These are phyloP conservation scores for Rosa persica DNA, from an alignment of 306 rosid genomes.

Conservation along the genomic window DNA sequence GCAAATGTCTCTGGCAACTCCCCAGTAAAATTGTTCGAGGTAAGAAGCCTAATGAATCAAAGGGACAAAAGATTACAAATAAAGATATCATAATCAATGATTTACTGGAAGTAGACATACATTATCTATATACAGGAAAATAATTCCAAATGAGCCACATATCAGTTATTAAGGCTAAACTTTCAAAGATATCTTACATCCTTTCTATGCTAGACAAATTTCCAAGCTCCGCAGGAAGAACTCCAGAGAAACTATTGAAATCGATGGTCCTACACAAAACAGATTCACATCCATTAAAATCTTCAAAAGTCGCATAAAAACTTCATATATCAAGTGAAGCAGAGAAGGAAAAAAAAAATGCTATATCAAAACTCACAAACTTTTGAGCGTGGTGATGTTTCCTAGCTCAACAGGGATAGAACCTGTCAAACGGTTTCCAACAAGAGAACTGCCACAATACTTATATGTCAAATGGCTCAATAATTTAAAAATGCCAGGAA, in stretches of 20 bases:
- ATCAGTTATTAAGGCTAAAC: neutral
- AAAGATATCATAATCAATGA: too few relatives aligned
- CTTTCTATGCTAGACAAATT: neutral
- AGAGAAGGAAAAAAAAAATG: neutral
- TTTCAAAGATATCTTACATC: neutral
- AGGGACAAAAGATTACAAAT: neutral
- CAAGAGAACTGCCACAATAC: constrained; percentile 44
- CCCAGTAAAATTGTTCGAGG: constrained; percentile 68
- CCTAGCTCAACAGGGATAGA: constrained; percentile 64
- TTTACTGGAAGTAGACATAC: neutral
- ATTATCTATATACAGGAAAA: neutral
- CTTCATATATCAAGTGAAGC: neutral
- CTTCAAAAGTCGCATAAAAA: neutral
- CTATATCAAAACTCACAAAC: constrained; percentile 55
- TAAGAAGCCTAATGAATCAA: constrained; percentile 37
- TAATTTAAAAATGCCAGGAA: neutral
- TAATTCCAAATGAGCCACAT: neutral
- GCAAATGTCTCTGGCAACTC: constrained; percentile 56
- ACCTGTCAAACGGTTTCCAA: constrained; percentile 58
- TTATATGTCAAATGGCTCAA: neutral
- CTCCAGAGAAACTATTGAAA: constrained; percentile 61
- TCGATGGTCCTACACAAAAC: constrained; percentile 47
- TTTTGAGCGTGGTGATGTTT: constrained; percentile 54
- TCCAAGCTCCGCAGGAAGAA: constrained; percentile 39
- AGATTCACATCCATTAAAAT: constrained; percentile 1